phyloP scores from a whole-genome alignment of 257 asterid species.

The Gynochthodes officinalis region DNA sequence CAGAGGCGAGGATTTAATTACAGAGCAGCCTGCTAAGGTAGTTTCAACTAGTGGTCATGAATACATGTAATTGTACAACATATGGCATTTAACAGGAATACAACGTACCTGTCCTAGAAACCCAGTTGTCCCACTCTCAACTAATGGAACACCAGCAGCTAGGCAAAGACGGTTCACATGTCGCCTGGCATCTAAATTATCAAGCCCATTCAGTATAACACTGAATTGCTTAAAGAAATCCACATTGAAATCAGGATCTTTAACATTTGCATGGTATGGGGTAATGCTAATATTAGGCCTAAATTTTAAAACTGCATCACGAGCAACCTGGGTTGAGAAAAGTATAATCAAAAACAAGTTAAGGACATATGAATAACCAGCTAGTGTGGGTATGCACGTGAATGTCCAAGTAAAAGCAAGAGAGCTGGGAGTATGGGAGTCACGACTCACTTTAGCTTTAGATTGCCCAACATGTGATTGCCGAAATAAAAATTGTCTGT shows the following conservation, averaged over 20 bases:
- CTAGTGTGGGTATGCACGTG: background rate
- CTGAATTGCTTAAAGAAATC: conserved; percentile 85
- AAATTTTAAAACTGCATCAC: conserved; percentile 91
- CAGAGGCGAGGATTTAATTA: background rate
- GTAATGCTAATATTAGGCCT: conserved; percentile 83
- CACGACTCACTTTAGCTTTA: conserved; percentile 79
- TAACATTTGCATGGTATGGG: conserved; percentile 91
- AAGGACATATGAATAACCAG: conserved; percentile 1
- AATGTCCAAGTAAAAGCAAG: background rate
- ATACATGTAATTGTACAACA: conserved; percentile 6
- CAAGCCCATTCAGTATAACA: conserved; percentile 96
- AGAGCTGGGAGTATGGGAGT: background rate
- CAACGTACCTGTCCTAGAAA: conserved; percentile 89
- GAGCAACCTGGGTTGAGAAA: conserved; percentile 73
- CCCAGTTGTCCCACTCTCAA: conserved; percentile 99
- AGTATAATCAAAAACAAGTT: conserved; percentile 17
- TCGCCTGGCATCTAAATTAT: conserved; percentile 95
- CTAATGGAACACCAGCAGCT: conserved; percentile 92
- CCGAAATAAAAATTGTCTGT: conserved; percentile 92
- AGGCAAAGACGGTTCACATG: conserved; percentile 98
- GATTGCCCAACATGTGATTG: conserved; percentile 96
- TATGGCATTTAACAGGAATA: conserved; percentile 25
- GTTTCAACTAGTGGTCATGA: background rate
- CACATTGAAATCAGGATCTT: conserved; percentile 84
- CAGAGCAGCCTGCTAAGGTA: background rate